Evolutionary conservation across 805 yeast genomes (phyloP), one percentile per base, ranked within the genome.

Genomic region (Candida anglica): DNA sequence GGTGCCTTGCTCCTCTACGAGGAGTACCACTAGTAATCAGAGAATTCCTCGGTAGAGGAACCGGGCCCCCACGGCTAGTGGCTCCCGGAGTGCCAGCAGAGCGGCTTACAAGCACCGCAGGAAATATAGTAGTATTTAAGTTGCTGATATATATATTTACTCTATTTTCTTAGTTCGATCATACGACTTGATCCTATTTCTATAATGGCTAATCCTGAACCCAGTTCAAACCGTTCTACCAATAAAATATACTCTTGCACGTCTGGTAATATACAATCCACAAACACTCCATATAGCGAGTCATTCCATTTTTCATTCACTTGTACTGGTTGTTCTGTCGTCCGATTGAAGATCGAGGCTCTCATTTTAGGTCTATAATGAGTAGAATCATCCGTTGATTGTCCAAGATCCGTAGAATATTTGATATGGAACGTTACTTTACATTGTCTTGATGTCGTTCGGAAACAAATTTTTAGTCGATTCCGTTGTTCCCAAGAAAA

Each of bases 151-250:
- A n/a, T n/a, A n/a, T n/a, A n/a, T n/a, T n/a, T n/a, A n/a, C n/a
- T n/a, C n/a, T n/a, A n/a, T n/a, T n/a, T n/a, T n/a, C n/a, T n/a
- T n/a, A n/a, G n/a, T n/a, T n/a, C 32, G 28, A 38, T 28, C 22
- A 15, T 30, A 16, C 30, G 19, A 15, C 19, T 22, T 8, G 32
- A 46, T 3, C 76, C 79, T 21, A 68, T 48, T 11, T 59, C 61
- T 1, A 72, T 58, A 6, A 54, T 39, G 15, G 67, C 45, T 3
- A 40, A 42, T 5, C 74, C 79, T 4, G 41, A 33, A 0, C 79
- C 79, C 5, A 50, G 43, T 39, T 73, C 79, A 37, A 73, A 69
- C 25, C 79, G 44, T 42, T 73, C 79, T n/a, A 71, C 50, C 15
- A 73, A 46, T 6, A 73, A 38, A 3, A 70, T 53, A 35, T 69